These are phyloP conservation scores for Nephelium lappaceum DNA, from an alignment of 345 rosid genomes.

Conservation along the genomic window DNA sequence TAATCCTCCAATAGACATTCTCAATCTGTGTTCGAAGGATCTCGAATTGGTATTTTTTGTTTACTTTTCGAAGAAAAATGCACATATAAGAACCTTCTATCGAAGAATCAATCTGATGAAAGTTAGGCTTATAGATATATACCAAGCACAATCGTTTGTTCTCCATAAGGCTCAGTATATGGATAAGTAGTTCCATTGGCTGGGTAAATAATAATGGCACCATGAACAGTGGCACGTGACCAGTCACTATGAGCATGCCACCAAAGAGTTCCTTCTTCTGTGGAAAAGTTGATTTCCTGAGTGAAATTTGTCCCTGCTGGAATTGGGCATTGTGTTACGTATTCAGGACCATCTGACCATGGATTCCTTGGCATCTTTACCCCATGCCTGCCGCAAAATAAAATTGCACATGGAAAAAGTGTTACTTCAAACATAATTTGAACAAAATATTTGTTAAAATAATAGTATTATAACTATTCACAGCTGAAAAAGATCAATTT, in stretches of 20 bases:
- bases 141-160: slow-evolving; percentile 29
- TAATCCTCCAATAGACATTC: too few species aligned
- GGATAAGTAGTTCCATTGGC: not conserved
- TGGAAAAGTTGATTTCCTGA: slow-evolving; percentile 22
- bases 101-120: not conserved
- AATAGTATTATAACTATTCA: too few species aligned
- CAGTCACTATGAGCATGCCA: slow-evolving; percentile 62
- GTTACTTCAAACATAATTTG: not conserved
- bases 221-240: slow-evolving; percentile 47
- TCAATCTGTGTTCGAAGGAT: too few species aligned
- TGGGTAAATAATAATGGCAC: slow-evolving; percentile 33
- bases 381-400: slow-evolving; percentile 24
- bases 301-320: slow-evolving; percentile 27
- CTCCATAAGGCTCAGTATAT: slow-evolving; percentile 14
- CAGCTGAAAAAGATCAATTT: too few species aligned
- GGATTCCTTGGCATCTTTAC: slow-evolving; percentile 36
- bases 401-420: not conserved
- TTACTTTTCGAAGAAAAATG: too few species aligned
- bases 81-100: too few species aligned
- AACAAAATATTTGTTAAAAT: too few species aligned
- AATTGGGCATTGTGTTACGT: slow-evolving; percentile 36
- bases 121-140: not conserved
- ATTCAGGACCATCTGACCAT: slow-evolving; percentile 38
- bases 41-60: too few species aligned
- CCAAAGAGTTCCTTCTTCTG: slow-evolving; percentile 33